Base-by-base conservation (phyloP, 2,329 filamentous ascomycete species). In the Penicillium sp. region DNA sequence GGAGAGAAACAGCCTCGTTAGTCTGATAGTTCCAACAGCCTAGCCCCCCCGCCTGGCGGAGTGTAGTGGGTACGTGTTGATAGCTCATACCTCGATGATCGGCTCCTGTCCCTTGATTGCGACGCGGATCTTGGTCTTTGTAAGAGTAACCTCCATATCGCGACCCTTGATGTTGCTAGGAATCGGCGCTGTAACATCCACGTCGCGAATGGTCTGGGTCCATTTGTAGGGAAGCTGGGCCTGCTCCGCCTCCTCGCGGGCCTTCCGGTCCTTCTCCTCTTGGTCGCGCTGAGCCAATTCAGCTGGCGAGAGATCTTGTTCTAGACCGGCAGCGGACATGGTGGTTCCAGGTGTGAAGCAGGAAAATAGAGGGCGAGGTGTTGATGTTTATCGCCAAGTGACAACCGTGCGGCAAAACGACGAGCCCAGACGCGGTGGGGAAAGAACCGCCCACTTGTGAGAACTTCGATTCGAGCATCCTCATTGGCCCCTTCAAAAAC, bases 201-300 rank as follows among this genome's bases (percentile, higher is more conserved):
- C 81, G 74, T 98, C 95, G 69, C 84, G 84, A 75, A 99, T 97
- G 26, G 90, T 93, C 81, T 99, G 95, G 11, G 86, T 90, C 95
- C 95, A 99, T 81, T 96, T 95, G 87, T 99, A 99, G 0, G 95
- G 95, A 45, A 99, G 88, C 26, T 89, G 86, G 45, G 88, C 90
- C 82, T 99, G 95, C 81, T 99, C 95, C 70, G 89, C 90, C 59
- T 85, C 83, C 81, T 99, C 93, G 75, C 89, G 88, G 64, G 87
- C 89, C 71, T 83, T 84, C 67, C 82, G 82, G 69, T 85, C 85
- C 65, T 81, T 81, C 71, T 88, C 85, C 66, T 82, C 78, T 64
- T 77, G 79, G 61, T 83, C 80, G 62, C 83, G 85, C 72, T 85
- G 82, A 59, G 81, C 72, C 37, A 70, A 19, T 26, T 77, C 75